Evolutionary conservation across 176 grass and related monocot genomes (phyloP), one percentile per base, ranked within the genome.

Genomic region (Sorghum bicolor): DNA sequence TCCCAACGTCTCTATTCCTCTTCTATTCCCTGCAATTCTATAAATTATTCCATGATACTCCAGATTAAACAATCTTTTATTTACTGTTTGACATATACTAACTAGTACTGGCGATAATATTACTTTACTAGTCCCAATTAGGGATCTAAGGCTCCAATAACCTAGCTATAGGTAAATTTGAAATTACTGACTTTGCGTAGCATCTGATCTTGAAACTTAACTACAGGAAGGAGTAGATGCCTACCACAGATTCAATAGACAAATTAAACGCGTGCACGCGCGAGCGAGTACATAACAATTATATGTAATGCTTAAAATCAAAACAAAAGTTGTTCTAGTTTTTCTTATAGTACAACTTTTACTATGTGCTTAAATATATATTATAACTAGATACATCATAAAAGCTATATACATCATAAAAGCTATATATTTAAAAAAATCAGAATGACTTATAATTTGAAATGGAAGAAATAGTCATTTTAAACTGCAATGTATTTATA

Each of bases 1-100:
- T 94, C 87, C 92, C 84, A 55, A 83, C 67, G 82, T 80, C 77
- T 89, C 83, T 72, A 91, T 96, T 91, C 94, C 37, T 84, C 88
- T 93, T 96, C 88, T 87, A 91, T 93, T 93, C 94, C 81, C 72
- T 78, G 33, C 47, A 48, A 86, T 17, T n/a, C 20, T 44, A 77
- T 86, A 89, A 24, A 84, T 80, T 86, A 89, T 86, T 64, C 43
- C 66, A 43, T 8, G 19, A 65, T 58, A 11, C 53, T 58, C 71
- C 72, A 74, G 80, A 69, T 11, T 71, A 80, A 69, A 69, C 64
- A 69, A 80, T 80, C 64, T 37, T 38, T 44, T 68, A 50, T 28
- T 40, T 63, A 48, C 64, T 80, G 43, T 80, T 68, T 74, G 61
- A 89, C 61, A 50, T 63, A 39, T 75, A 32, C 12, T 70, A 67